Evolutionary conservation across 768 basidiomycete species (phyloP).

Genomic region (Candolleomyces eurysporus): DNA sequence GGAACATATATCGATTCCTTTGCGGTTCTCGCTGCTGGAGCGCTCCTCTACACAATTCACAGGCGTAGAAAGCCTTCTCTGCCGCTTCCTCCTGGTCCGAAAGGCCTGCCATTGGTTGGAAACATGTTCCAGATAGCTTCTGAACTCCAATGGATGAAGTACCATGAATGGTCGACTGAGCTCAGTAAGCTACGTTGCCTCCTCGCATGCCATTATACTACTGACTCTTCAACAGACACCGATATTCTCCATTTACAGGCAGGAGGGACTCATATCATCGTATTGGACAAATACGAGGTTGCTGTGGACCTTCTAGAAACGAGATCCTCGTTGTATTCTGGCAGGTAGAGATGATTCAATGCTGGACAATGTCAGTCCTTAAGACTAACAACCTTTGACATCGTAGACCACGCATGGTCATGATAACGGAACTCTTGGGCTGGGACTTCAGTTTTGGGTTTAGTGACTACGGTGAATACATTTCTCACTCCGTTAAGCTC

Average conservation of each 20-base stretch:
- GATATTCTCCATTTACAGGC: constrained; percentile 24
- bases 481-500: neutral
- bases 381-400: neutral
- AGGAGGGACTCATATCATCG: constrained; percentile 19
- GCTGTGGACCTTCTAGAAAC: constrained; percentile 39
- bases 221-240: constrained; percentile 15
- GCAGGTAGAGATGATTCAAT: neutral
- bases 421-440: constrained; percentile 21
- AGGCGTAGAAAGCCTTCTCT: neutral
- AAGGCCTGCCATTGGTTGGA: constrained; percentile 36
- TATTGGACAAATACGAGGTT: constrained; percentile 31
- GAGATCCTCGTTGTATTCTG: constrained; percentile 37
- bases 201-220: neutral
- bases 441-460: constrained; percentile 27
- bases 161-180: constrained; percentile 37
- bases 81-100: constrained; percentile 41
- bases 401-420: constrained; percentile 15
- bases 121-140: constrained; percentile 40
- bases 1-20: no score
- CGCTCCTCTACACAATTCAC: no score
- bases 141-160: constrained; percentile 33
- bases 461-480: constrained; percentile 27
- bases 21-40: no score
- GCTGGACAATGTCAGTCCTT: no score
- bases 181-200: constrained; percentile 23